A percentile compares a stretch with the other conserved stretches of the same genome.
These are phyloP conservation scores for Allodekkera sacchari DNA, from an alignment of 805 yeast genomes.

Conservation along the genomic window DNA sequence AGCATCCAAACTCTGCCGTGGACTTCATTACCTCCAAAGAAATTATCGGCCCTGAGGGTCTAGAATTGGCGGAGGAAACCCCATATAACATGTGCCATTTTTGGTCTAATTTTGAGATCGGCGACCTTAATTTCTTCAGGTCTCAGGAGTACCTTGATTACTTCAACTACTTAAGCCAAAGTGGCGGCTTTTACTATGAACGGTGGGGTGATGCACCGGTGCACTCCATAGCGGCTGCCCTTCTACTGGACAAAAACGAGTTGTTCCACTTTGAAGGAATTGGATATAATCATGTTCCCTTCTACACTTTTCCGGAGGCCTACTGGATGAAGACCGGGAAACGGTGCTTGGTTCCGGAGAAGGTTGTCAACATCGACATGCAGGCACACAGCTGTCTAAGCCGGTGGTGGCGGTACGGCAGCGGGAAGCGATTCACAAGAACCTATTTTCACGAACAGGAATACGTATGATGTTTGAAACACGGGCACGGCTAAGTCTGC, in stretches of 20 bases:
- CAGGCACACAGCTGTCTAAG: slow-evolving; percentile 52
- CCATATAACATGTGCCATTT: slow-evolving; percentile 75
- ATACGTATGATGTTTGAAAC: slow-evolving; percentile 8
- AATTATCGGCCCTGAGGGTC: slow-evolving; percentile 36
- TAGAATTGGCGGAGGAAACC: slow-evolving; percentile 33
- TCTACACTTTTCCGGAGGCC: slow-evolving; percentile 52
- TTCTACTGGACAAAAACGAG: slow-evolving; percentile 50
- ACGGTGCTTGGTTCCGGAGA: slow-evolving; percentile 41
- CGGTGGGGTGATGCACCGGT: slow-evolving; percentile 97
- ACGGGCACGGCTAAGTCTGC: background rate
- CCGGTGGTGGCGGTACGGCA: slow-evolving; percentile 70
- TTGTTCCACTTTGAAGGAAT: slow-evolving; percentile 74
- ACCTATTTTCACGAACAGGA: slow-evolving; percentile 28
- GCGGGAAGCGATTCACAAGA: slow-evolving; percentile 49
- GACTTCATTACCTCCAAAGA: slow-evolving; percentile 48
- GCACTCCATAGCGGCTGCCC: slow-evolving; percentile 61
- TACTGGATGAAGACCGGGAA: slow-evolving; percentile 39
- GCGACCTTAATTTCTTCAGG: slow-evolving; percentile 61
- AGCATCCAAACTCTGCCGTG: slow-evolving; percentile 58
- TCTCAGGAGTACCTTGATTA: slow-evolving; percentile 51
- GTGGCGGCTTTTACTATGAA: slow-evolving; percentile 78
- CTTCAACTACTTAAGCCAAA: slow-evolving; percentile 54
- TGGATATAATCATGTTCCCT: slow-evolving; percentile 73
- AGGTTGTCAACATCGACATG: slow-evolving; percentile 34
- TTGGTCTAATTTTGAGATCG: slow-evolving; percentile 85